Evolutionary conservation across 495 filamentous ascomycete species (phyloP).

Genomic region (Cryomyces antarcticus): DNA sequence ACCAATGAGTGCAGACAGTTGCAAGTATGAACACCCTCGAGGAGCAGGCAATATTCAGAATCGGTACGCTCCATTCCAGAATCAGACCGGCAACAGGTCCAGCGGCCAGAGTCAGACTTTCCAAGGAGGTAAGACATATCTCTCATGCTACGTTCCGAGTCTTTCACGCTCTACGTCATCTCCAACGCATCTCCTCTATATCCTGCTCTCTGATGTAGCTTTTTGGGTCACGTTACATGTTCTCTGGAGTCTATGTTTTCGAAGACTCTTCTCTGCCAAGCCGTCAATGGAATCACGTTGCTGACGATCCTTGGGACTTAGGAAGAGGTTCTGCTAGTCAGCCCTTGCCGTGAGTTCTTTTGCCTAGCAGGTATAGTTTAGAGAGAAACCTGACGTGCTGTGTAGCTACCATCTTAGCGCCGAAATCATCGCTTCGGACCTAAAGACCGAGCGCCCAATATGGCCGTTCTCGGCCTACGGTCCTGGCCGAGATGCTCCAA

Average conservation of each 20-base stretch:
- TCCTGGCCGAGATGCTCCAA: constrained; percentile 48
- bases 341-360: too few relatives aligned
- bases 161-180: too few relatives aligned
- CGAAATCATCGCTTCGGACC: constrained; percentile 38
- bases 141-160: neutral
- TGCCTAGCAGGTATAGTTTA: too few relatives aligned
- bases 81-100: neutral
- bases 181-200: too few relatives aligned
- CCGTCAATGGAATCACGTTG: too few relatives aligned
- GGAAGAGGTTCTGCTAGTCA: too few relatives aligned
- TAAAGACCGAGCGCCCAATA: constrained; percentile 41
- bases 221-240: too few relatives aligned
- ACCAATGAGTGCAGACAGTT: constrained; percentile 22
- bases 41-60: constrained; percentile 6
- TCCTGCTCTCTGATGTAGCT: too few relatives aligned
- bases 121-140: neutral
- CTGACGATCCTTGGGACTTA: too few relatives aligned
- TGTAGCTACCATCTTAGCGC: constrained; percentile 29
- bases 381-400: neutral
- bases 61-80: constrained; percentile 11
- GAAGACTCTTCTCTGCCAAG: too few relatives aligned
- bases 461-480: constrained; percentile 77
- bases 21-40: constrained; percentile 34
- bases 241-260: too few relatives aligned
- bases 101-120: neutral